A percentile compares a stretch with the other conserved stretches of the same genome.
Conservation (phyloP, 805 yeast genomes). For the Candida peoriensis region DNA sequence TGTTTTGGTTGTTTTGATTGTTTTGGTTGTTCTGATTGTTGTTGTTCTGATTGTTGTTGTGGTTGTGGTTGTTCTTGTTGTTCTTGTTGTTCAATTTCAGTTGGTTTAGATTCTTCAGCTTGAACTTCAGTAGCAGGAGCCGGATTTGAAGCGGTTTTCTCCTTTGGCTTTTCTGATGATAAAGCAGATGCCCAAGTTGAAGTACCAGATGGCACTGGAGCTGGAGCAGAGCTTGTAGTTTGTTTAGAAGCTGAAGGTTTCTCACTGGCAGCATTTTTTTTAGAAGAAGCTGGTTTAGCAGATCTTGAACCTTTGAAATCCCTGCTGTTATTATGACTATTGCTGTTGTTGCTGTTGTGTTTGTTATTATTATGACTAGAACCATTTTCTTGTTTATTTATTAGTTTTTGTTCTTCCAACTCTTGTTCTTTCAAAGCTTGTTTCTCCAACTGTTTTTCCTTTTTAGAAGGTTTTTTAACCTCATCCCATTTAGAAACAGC, state of each 20-base stretch:
- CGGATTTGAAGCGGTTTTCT: too few species aligned
- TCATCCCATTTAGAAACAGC: slow-evolving; percentile 93
- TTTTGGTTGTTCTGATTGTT: slow-evolving; percentile 7
- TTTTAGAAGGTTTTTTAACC: slow-evolving; percentile 63
- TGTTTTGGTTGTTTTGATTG: slow-evolving; percentile 15
- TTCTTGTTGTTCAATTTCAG: slow-evolving; percentile 8
- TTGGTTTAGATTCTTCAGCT: slow-evolving; percentile 10
- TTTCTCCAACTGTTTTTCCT: slow-evolving; percentile 39
- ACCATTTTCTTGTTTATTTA: slow-evolving; percentile 19
- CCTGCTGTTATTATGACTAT: slow-evolving; percentile 1
- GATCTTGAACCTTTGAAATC: slow-evolving; percentile 15
- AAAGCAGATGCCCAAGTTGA: slow-evolving; percentile 28
- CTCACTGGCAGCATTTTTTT: slow-evolving; percentile 10
- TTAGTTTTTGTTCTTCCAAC: slow-evolving; percentile 18
- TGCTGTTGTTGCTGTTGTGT: slow-evolving; percentile 8
- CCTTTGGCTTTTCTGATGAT: slow-evolving; percentile 20
- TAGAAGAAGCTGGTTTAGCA: slow-evolving; percentile 17
- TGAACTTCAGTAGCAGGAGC: slow-evolving; percentile 8
- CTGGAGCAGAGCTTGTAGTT: slow-evolving; percentile 11
- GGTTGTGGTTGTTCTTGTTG: slow-evolving; percentile 12
- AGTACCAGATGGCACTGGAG: slow-evolving; percentile 14
- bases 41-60: slow-evolving; percentile 7
- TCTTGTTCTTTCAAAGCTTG: slow-evolving; percentile 13
- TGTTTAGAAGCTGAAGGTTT: slow-evolving; percentile 13
- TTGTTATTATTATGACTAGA: slow-evolving; percentile 9